These are phyloP conservation scores for Diplodia sapinea DNA, from an alignment of 2,329 filamentous ascomycete genomes.

Conservation along the genomic window DNA sequence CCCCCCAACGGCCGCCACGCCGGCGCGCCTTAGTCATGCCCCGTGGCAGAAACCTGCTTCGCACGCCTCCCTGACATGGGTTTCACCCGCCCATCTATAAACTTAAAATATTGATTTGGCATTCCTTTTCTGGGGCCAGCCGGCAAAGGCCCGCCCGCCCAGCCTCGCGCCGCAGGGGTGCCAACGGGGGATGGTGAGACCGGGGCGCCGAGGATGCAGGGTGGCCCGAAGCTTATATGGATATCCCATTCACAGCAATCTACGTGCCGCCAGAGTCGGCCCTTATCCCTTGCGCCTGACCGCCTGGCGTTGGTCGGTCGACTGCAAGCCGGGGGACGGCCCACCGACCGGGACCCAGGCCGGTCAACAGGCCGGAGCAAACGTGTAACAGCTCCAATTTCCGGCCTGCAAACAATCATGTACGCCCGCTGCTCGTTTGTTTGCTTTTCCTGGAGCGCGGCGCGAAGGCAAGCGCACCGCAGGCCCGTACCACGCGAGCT, in stretches of 20 bases:
- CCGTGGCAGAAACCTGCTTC: conserved; percentile 7
- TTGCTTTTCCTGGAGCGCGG: conserved; percentile 28
- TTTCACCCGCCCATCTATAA: conserved; percentile 11
- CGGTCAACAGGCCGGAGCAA: conserved; percentile 12
- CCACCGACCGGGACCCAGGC: conserved; percentile 29
- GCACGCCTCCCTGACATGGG: conserved; percentile 24
- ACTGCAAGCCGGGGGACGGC: conserved; percentile 6
- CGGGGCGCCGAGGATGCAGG: conserved; percentile 22
- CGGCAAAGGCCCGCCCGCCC: conserved; percentile 17
- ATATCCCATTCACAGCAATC: conserved; percentile 27
- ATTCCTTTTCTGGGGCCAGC: conserved; percentile 15
- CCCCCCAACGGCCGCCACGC: conserved; percentile 30
- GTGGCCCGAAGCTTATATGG: conserved; percentile 28
- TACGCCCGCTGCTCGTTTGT: conserved; percentile 17
- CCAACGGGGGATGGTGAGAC: conserved; percentile 23
- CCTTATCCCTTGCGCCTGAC: conserved; percentile 29
- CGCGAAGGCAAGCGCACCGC: conserved; percentile 10
- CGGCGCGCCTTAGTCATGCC: conserved; percentile 6
- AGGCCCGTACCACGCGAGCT: conserved; percentile 29
- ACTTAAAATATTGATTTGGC: conserved; percentile 30
- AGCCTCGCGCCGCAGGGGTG: conserved; percentile 25
- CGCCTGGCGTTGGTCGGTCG: neutral
- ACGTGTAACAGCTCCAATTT: conserved; percentile 28
- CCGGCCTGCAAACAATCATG: conserved; percentile 28
- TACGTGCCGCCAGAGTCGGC: conserved; percentile 28